These are phyloP conservation scores for Stygiomarasmius scandens DNA, from an alignment of 1,284 basidiomycete species.

Conservation along the genomic window DNA sequence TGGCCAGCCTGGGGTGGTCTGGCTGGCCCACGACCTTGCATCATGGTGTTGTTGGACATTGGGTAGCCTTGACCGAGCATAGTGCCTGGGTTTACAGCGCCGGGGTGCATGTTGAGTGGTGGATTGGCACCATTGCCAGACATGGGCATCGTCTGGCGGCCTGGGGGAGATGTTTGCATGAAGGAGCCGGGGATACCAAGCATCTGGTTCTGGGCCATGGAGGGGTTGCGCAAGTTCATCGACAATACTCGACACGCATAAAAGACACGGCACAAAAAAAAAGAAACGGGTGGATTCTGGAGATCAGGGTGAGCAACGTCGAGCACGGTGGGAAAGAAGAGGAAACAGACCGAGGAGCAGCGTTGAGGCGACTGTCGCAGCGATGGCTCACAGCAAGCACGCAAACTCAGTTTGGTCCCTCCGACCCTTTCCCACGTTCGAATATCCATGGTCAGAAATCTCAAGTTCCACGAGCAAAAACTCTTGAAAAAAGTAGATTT, in stretches of 20 bases:
- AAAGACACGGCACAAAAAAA: no score
- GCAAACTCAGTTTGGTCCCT: slow-evolving; percentile 1
- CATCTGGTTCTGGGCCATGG: slow-evolving; percentile 34
- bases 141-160: no score
- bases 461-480: slow-evolving; percentile 94
- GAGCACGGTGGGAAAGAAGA: not conserved
- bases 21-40: slow-evolving; percentile 19
- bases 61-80: not conserved
- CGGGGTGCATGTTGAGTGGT: no score
- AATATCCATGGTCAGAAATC: slow-evolving; percentile 82
- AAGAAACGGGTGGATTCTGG: no score
- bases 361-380: not conserved
- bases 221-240: slow-evolving; percentile 47
- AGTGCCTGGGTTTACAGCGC: slow-evolving; percentile 16
- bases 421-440: slow-evolving; percentile 4
- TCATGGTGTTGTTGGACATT: not conserved
- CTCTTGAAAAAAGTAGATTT: slow-evolving; percentile 96
- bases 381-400: no score
- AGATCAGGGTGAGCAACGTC: no score
- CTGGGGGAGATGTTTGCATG: no score
- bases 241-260: no score
- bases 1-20: slow-evolving; percentile 41
- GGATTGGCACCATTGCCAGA: no score
- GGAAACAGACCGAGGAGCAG: slow-evolving; percentile 2
- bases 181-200: slow-evolving; percentile 32